Evolutionary conservation across 2,329 filamentous ascomycete species (phyloP).

Genomic region (Anisogramma anomala): DNA sequence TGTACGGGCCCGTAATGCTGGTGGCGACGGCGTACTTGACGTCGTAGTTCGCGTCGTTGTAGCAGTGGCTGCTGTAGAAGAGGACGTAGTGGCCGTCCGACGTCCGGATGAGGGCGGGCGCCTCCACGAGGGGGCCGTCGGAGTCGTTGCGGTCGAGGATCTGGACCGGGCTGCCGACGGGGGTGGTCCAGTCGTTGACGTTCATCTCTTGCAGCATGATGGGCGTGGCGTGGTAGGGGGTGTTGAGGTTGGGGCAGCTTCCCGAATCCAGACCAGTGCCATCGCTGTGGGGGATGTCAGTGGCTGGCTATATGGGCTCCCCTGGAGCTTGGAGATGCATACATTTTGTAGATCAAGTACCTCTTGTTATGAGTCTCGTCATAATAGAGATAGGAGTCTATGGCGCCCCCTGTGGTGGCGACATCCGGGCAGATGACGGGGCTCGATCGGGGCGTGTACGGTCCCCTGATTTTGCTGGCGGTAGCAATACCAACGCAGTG

Average conservation of each 20-base stretch:
- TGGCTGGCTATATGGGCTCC: background rate
- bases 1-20: constrained; percentile 11
- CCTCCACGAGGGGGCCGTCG: constrained; percentile 49
- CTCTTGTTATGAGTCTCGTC: constrained; percentile 39
- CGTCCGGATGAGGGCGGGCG: constrained; percentile 39
- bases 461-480: constrained; percentile 35
- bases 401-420: constrained; percentile 42
- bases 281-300: constrained; percentile 31
- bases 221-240: constrained; percentile 36
- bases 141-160: constrained; percentile 32
- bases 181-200: constrained; percentile 40
- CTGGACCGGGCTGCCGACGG: constrained; percentile 34
- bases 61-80: constrained; percentile 53
- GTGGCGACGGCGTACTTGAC: constrained; percentile 42
- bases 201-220: constrained; percentile 44
- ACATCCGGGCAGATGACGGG: constrained; percentile 42
- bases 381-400: constrained; percentile 48
- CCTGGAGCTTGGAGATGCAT: background rate
- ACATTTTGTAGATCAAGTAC: constrained; percentile 50
- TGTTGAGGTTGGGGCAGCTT: constrained; percentile 32
- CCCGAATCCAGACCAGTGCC: constrained; percentile 40
- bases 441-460: constrained; percentile 35
- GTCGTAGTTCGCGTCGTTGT: constrained; percentile 41
- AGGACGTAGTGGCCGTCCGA: constrained; percentile 42
- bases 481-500: constrained; percentile 51